phyloP scores from a whole-genome alignment of 768 basidiomycete species.

The Boletus tylopilopsis region DNA sequence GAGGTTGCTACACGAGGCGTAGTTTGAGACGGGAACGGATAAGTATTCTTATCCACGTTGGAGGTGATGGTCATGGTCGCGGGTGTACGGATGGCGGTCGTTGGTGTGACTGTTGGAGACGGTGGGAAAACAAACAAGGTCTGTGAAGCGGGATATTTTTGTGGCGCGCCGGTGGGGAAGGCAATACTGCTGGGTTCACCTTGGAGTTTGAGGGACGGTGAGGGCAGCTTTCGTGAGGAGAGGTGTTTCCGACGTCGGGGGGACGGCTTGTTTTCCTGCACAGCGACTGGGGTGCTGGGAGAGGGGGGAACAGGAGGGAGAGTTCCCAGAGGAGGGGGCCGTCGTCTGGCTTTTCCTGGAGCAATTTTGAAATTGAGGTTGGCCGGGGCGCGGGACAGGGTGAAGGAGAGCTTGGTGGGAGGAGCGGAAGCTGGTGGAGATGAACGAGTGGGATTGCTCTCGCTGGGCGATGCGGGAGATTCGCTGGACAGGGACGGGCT shows the following conservation, averaged over 20 bases:
- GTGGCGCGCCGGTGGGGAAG: constrained; percentile 24
- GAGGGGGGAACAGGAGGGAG: constrained; percentile 74
- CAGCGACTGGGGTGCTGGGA: constrained; percentile 52
- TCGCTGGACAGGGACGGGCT: constrained; percentile 34
- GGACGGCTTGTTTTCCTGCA: constrained; percentile 28
- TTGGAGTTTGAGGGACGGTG: constrained; percentile 54
- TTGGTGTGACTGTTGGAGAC: constrained; percentile 51
- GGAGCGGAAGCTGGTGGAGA: constrained; percentile 50
- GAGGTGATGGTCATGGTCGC: constrained; percentile 82
- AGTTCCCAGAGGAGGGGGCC: constrained; percentile 57
- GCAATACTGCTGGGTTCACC: constrained; percentile 24
- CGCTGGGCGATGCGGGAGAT: constrained; percentile 34
- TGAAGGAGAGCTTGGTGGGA: constrained; percentile 57
- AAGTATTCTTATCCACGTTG: constrained; percentile 41
- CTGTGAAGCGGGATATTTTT: constrained; percentile 52
- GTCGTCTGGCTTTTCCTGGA: constrained; percentile 52
- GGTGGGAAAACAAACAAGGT: constrained; percentile 87
- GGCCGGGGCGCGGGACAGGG: constrained; percentile 38
- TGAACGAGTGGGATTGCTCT: constrained; percentile 16
- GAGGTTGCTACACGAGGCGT: constrained; percentile 73
- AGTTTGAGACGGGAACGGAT: constrained; percentile 53
- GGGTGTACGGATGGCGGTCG: constrained; percentile 57
- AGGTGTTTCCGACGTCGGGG: constrained; percentile 46
- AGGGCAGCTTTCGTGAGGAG: constrained; percentile 51
- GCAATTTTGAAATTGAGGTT: constrained; percentile 49